phyloP scores from a whole-genome alignment of 176 grass and related monocot genomes.

The Poa pratensis region DNA sequence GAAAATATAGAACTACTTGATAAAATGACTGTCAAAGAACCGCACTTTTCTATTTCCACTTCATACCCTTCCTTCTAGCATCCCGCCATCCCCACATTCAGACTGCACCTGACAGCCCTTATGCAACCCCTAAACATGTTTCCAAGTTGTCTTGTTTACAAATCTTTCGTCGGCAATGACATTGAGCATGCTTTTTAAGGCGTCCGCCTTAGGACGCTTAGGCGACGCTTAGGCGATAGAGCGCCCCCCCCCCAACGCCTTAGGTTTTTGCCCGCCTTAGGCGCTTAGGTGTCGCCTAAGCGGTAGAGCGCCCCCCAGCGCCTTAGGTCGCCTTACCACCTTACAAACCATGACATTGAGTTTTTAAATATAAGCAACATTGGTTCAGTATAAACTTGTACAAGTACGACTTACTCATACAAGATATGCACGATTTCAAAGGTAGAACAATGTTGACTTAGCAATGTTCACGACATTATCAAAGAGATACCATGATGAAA shows the following conservation, averaged over 20 bases:
- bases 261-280: too few species aligned
- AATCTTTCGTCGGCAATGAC: neutral
- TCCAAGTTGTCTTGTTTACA: neutral
- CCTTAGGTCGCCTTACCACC: too few species aligned
- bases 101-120: neutral
- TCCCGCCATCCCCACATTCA: neutral
- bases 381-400: neutral
- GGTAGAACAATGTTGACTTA: neutral
- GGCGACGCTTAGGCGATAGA: too few species aligned
- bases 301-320: too few species aligned
- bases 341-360: too few species aligned
- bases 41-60: neutral
- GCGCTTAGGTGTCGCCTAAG: too few species aligned
- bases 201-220: too few species aligned
- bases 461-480: neutral
- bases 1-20: neutral
- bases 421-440: neutral
- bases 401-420: neutral
- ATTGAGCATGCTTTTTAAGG: too few species aligned
- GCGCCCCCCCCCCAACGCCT: too few species aligned
- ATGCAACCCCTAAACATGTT: neutral
- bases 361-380: neutral
- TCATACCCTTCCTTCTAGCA: neutral
- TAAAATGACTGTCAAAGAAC: neutral
- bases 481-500: too few species aligned